Percentiles rank a stretch among this genome's conserved stretches.
Conservation (phyloP, 192 early-diverging fungal species). For the Linnemannia hyalina region DNA sequence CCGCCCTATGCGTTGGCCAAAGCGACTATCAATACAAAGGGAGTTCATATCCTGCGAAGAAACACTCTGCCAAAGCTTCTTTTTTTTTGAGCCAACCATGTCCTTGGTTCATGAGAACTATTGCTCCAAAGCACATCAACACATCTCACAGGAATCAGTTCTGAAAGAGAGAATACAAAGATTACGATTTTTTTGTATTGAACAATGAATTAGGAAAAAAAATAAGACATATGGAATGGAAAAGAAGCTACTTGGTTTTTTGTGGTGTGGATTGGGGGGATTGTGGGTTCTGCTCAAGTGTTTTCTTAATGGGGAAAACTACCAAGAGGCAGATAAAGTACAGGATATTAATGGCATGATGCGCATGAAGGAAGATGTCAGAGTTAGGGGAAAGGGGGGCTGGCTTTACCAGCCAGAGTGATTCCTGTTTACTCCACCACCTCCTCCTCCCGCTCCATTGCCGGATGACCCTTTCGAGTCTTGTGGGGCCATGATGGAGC, state of each 20-base stretch:
- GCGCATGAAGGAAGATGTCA: background rate
- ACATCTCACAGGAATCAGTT: background rate
- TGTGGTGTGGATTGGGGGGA: background rate
- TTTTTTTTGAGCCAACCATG: no score
- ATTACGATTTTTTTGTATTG: background rate
- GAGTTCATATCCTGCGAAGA: no score
- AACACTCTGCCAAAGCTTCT: no score
- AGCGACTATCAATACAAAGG: no score
- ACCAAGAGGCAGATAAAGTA: background rate
- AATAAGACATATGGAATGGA: background rate
- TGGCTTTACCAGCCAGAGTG: conserved; percentile 33
- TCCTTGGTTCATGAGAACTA: background rate
- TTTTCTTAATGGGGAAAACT: background rate
- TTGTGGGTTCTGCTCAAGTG: background rate
- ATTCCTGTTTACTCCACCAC: conserved; percentile 16
- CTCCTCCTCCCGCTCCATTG: background rate
- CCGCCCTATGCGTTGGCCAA: no score
- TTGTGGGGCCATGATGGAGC: conserved; percentile 24
- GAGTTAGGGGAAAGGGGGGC: background rate
- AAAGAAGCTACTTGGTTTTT: conserved; percentile 3
- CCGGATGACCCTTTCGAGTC: conserved; percentile 31
- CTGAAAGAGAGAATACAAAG: conserved; percentile 1
- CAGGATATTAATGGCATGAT: conserved; percentile 11
- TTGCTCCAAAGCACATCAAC: background rate
- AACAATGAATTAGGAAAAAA: background rate